These are phyloP conservation scores for Fusarium caatingaense DNA, from an alignment of 2,329 filamentous ascomycete species.

Conservation along the genomic window DNA sequence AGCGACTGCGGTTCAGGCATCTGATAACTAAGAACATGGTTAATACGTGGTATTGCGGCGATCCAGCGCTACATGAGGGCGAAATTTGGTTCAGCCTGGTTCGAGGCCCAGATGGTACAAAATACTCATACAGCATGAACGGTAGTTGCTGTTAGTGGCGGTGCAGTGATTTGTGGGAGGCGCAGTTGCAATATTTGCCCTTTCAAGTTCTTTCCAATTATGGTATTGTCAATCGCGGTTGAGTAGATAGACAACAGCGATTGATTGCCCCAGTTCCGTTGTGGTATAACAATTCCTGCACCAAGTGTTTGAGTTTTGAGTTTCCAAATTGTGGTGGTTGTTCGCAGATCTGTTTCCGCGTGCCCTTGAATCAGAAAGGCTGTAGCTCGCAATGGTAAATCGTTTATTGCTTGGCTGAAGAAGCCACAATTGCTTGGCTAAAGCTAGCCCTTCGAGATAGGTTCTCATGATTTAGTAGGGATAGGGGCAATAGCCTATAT, in stretches of 20 bases:
- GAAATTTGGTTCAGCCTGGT: conserved; percentile 5
- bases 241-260: not conserved
- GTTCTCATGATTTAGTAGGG: not conserved
- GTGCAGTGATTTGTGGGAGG: not conserved
- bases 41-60: not conserved
- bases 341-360: not conserved
- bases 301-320: not conserved
- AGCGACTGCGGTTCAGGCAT: conserved; percentile 16
- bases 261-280: not conserved
- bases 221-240: not conserved
- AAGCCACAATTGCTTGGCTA: not conserved
- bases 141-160: no score
- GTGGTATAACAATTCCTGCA: not conserved
- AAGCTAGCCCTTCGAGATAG: not conserved
- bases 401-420: not conserved
- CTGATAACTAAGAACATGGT: conserved; percentile 10
- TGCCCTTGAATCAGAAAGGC: not conserved
- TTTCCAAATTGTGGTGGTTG: not conserved
- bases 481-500: conserved; percentile 3
- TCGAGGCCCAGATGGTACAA: not conserved
- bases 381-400: not conserved
- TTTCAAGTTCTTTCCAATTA: not conserved
- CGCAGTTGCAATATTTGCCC: not conserved
- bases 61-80: conserved; percentile 10
- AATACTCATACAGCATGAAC: not conserved